Base-by-base conservation (phyloP, 805 yeast genomes). In the Saccharomyces mikatae region DNA sequence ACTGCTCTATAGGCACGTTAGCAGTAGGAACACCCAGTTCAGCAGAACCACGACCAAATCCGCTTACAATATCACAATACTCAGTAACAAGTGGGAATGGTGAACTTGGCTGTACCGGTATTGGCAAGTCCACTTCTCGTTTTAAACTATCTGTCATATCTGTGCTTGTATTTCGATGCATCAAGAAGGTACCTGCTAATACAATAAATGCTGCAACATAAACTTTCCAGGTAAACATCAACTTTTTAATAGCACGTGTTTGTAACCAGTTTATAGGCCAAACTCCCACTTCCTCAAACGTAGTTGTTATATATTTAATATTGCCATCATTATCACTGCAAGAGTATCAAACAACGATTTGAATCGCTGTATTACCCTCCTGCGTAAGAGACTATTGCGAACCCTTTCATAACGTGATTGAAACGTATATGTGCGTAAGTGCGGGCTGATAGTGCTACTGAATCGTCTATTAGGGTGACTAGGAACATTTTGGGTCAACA, bases 21-120 rank as follows among this genome's bases (percentile, higher is more conserved):
- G 97, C 98, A 0, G 99, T 94, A 2, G 99, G 99, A 47, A 90
- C 86, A 0, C 98, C 98, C 46, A 94, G 76, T 61, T 89, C 97
- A 0, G 94, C 70, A 0, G 97, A 89, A 0, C 99, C 99, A 53
- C 99, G 79, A 5, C 99, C 99, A 71, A 89, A 94, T 0, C 99
- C 99, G 30, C 91, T 77, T 21, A 84, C 76, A 28, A 87, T 77
- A 29, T 74, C 73, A 13, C 84, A 72, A 49, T 70, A 67, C 14
- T 67, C 70, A 4, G 76, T 71, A 3, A 76, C 68, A 0, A 78
- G 74, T 0, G 91, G 91, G 36, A 63, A 75, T 6, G 82, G 80
- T 0, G 73, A 57, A 8, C 53, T 50, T 2, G 82, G 82, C 0
- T 70, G 62, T 2, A 72, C 69, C 6, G 82, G 80, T n/a, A 70